Base-by-base conservation (phyloP, 805 yeast species). In the Wickerhamiella cacticola region DNA sequence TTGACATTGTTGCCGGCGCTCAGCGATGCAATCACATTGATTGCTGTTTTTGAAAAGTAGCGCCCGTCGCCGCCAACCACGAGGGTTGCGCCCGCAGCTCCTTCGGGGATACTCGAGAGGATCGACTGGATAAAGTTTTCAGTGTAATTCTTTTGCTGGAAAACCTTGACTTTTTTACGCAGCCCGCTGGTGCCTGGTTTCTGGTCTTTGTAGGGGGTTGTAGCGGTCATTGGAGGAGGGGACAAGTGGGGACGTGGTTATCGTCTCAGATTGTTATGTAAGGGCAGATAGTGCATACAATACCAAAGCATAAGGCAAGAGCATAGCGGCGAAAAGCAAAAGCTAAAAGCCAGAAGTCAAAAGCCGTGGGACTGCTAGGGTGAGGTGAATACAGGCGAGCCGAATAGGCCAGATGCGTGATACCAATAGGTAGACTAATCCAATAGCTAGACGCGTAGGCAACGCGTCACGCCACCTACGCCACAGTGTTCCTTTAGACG, bases 61-160 rank as follows among this genome's bases (percentile, higher is more conserved):
- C 98, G 79, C 41, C 97, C 97, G 63, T 89, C 98, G 51, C 98
- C 98, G 51, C 98, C 98, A 55, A 89, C 79, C 1, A 88, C 96
- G 51, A 89, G 69, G 3, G 82, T 77, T 3, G 96, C 72, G 50
- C 69, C 82, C 48, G 74, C 48, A 6, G 79, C 68, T 24, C 96
- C 96, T 64, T 89, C 95, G 18, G 97, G 97, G 56, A 89, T 88
- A 31, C 96, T 76, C 49, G 76, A 77, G 48, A 88, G 64, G 51
- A 86, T 75, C 6, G 96, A 76, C 66, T 89, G 98, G 56, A 92
- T 75, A 68, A 89, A 89, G 70, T 92, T 89, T 65, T 89, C 97
- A 1, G 95, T 82, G 68, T 89, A 89, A 63, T 85, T 69, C 10
- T 72, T 69, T 58, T 78, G 79, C 67, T 85, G 77, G 69, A 89